These are phyloP conservation scores for Lactarius hengduanensis DNA, from an alignment of 768 basidiomycete species.

Conservation along the genomic window DNA sequence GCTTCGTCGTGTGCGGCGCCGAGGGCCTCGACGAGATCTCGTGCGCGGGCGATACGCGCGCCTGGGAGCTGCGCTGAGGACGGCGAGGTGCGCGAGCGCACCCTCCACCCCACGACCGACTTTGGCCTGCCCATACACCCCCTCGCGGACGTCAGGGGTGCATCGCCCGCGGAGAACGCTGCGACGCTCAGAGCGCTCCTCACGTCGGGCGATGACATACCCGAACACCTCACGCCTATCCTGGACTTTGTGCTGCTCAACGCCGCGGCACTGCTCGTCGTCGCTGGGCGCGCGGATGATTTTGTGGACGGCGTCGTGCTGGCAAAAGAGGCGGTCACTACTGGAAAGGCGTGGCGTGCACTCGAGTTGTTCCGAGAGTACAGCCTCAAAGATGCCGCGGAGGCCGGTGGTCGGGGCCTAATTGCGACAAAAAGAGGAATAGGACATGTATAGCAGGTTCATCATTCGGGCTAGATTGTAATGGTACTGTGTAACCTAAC, in stretches of 20 bases:
- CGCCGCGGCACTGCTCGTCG: slow-evolving; percentile 81
- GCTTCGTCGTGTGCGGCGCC: slow-evolving; percentile 89
- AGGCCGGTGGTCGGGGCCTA: background rate
- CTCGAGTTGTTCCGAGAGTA: slow-evolving; percentile 22
- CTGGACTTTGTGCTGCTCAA: slow-evolving; percentile 90
- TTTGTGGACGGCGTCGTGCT: slow-evolving; percentile 69
- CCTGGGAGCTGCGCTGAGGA: slow-evolving; percentile 72
- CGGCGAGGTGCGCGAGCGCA: slow-evolving; percentile 59
- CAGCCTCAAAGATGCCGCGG: slow-evolving; percentile 11
- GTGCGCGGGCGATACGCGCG: slow-evolving; percentile 85
- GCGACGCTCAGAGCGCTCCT: slow-evolving; percentile 66
- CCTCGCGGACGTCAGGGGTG: slow-evolving; percentile 66
- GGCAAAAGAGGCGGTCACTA: slow-evolving; percentile 59
- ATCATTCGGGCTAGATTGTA: too few relatives aligned
- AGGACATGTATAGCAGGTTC: too few relatives aligned
- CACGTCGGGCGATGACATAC: slow-evolving; percentile 53
- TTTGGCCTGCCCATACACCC: slow-evolving; percentile 80
- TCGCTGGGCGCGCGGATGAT: slow-evolving; percentile 71
- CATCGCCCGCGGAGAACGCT: slow-evolving; percentile 79
- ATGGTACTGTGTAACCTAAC: too few relatives aligned
- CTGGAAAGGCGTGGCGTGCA: slow-evolving; percentile 47
- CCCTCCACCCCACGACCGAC: slow-evolving; percentile 57
- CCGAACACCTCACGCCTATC: slow-evolving; percentile 58
- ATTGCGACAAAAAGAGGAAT: background rate
- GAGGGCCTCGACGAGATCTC: slow-evolving; percentile 95